phyloP scores from a whole-genome alignment of 23 red algal species.

The Gracilaria gracilis region DNA sequence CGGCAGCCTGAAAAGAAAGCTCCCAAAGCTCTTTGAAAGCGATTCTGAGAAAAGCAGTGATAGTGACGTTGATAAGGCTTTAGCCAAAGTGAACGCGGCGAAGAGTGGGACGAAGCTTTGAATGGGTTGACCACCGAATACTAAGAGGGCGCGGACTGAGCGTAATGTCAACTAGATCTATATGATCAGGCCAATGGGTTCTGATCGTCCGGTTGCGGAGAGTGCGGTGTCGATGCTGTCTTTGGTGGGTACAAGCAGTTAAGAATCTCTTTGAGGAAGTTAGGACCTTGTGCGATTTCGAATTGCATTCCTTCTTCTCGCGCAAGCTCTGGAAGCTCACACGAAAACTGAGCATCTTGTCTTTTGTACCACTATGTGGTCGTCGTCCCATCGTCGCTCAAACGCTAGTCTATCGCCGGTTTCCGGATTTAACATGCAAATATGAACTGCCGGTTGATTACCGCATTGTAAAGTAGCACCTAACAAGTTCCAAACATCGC shows the following conservation, averaged over 20 bases:
- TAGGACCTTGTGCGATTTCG: conserved; percentile 15
- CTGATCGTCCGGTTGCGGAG: neutral
- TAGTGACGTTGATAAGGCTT: conserved; percentile 29
- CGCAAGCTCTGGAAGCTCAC: conserved; percentile 11
- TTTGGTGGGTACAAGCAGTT: conserved; percentile 29
- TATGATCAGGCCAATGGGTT: neutral
- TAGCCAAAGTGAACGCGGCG: neutral
- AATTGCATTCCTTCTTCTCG: conserved; percentile 25
- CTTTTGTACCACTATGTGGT: conserved; percentile 4
- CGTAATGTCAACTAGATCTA: neutral
- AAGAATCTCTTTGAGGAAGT: conserved; percentile 9
- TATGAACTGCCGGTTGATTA: conserved; percentile 6
- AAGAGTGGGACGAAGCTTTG: conserved; percentile 50
- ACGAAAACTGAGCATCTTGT: conserved; percentile 4
- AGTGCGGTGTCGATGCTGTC: neutral
- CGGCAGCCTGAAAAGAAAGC: conserved; percentile 8
- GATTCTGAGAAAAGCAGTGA: conserved; percentile 41
- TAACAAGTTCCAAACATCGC: conserved; percentile 2
- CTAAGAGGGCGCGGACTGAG: neutral
- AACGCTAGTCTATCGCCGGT: neutral
- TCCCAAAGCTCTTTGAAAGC: conserved; percentile 29
- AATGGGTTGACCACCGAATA: conserved; percentile 5
- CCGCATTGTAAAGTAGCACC: conserved; percentile 30
- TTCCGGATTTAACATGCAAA: conserved; percentile 9
- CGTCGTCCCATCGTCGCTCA: conserved; percentile 25